Evolutionary conservation across 2,329 filamentous ascomycete genomes (phyloP), one percentile per base, ranked within the genome.

Genomic region (Neopestalotiopsis clavispora): DNA sequence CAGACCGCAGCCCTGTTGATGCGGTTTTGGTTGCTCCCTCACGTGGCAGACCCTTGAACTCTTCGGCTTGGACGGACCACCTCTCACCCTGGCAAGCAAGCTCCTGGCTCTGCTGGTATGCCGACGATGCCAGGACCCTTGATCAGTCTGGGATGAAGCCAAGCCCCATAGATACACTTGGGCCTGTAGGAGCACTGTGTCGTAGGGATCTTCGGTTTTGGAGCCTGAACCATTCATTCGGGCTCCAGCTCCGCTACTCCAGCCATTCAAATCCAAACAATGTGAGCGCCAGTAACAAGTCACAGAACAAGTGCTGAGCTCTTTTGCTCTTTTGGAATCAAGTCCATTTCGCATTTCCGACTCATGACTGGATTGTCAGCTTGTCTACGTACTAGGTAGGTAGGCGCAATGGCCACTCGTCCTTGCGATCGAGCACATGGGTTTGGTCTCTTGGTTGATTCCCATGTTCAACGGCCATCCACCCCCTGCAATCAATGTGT

Each of bases 51-150:
- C 63, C 63, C n/a, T 28, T 28, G 20, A 57, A 56, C 4, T 58
- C 52, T 34, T 23, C 38, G 49, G 34, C 30, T 30, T 30, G 20
- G 20, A 28, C n/a, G 23, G n/a, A 34, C 42, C 20, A 34, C 49
- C 30, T 66, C 42, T 23, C 34, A 38, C 10, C 34, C 34, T 38
- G 34, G 34, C 34, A 38, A 38, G 34, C 23, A 28, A 28, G 23
- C 23, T 28, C 23, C 23, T 28, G 23, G 23, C n/a, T 28, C 45
- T 34, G 6, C 30, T 57, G 49, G 49, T 45, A 34, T 66, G 49
- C 63, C 42, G 63, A 32, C n/a, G 42, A 66, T 66, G 28, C 63
- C 49, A 57, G 49, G 45, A 66, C 49, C 63, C 63, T 45, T 66
- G 63, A 56, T 38, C 28, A 56, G n/a, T 28, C 20, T 56, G 28